Evolutionary conservation across 1,284 basidiomycete genomes (phyloP), one percentile per base, ranked within the genome.

Genomic region (Cystobasidiaceae sp.): DNA sequence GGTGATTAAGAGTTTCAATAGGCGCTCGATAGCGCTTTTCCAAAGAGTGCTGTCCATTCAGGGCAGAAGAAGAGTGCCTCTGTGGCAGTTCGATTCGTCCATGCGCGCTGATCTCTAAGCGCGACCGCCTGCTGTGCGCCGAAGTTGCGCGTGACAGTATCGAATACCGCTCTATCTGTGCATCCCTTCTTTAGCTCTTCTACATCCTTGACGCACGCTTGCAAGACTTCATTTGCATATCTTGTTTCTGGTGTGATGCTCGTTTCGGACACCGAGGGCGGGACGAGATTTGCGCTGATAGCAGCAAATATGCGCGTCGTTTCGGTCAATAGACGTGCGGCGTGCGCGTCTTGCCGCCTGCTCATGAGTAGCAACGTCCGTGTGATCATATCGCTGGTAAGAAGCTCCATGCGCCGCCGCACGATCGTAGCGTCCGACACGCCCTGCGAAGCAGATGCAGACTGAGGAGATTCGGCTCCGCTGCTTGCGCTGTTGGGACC

Each of bases 81-180:
- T 25, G 88, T 92, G 17, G 88, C 85, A 70, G 88, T 90, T 59
- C 90, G 82, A 23, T 85, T 85, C 68, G 85, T 93, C 92, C 92
- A 96, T 74, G 86, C 87, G 77, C 90, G 90, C 77, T 97, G 93
- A 73, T 92, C 87, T 33, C 92, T 82, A 17, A 96, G 80, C 66
- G 96, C 90, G 84, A 93, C 91, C 21, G 91, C 90, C 87, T 93
- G 74, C 7, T 96, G 92, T 65, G 91, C 91, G 51, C 90, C 90
- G 77, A 90, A 90, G 77, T 93, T 93, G 63, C 90, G 82, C 73
- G 90, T 87, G 77, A 93, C 90, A 72, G 87, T 41, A 9, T 72
- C 90, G 78, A 94, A 94, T 76, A 89, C 74, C 62, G 91, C 90
- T n/a, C 88, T 84, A 71, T 91, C 88, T 59, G 91, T 89, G 68